phyloP scores from a whole-genome alignment of 139 green algal genomes.

The Pseudopediastrum boryanum region DNA sequence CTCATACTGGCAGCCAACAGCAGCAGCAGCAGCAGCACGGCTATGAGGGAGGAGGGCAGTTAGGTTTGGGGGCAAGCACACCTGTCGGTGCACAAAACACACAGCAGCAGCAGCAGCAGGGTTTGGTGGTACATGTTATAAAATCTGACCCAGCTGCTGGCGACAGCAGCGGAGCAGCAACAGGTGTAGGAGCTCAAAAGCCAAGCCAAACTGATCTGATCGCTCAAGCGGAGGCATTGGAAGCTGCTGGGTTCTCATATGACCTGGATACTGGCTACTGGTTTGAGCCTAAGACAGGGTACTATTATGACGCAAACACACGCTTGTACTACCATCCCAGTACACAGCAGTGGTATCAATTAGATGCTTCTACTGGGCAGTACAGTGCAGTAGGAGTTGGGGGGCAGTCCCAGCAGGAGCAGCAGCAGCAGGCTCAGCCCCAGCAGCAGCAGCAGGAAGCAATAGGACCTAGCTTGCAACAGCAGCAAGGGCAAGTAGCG shows the following conservation, averaged over 20 bases:
- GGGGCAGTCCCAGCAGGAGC: constrained; percentile 10
- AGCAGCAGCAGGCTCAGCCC: neutral
- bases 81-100: constrained; percentile 21
- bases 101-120: constrained; percentile 9
- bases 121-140: neutral
- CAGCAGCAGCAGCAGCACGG: neutral
- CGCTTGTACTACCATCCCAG: constrained; percentile 60
- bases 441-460: neutral
- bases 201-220: no score
- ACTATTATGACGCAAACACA: constrained; percentile 77
- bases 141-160: constrained; percentile 2
- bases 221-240: neutral
- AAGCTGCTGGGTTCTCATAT: constrained; percentile 52
- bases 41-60: neutral
- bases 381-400: constrained; percentile 41
- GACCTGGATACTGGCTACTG: constrained; percentile 69
- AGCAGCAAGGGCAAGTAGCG: constrained; percentile 6
- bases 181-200: neutral
- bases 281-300: constrained; percentile 53
- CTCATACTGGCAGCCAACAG: neutral
- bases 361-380: constrained; percentile 53
- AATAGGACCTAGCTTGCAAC: neutral
- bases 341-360: constrained; percentile 59
- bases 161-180: neutral
- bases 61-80: neutral